Base-by-base conservation (phyloP, 495 filamentous ascomycete genomes). In the Talaromyces nanjingensis region DNA sequence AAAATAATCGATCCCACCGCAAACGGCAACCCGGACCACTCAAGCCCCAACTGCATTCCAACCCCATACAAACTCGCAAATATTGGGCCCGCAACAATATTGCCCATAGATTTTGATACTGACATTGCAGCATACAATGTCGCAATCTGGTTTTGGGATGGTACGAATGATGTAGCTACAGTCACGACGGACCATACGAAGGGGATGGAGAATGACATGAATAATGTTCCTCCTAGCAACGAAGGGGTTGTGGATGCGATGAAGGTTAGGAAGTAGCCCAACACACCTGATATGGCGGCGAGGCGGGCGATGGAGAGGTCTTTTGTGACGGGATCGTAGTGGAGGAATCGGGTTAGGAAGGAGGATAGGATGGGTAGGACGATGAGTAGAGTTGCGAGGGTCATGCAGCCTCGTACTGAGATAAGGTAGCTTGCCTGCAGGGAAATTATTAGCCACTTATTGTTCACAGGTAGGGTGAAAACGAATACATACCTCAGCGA, bases 361-460 rank as follows among this genome's bases (percentile, higher is more conserved):
- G 58, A 57, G 25, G 63, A 72, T 20, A 67, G 62, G 37, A 53
- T 42, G 2, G 78, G 75, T 29, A 71, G 69, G 11, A 81, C 54
- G 31, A 78, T 42, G 6, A 75, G 62, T 18, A 70, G 71, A 34
- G 25, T 33, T 54, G 9, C 25, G n/a, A 79, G 65, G 18, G 66
- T 65, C 59, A 79, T 70, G n/a, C 67, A 66, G 6, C 75, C 77
- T 12, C 75, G 72, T 54, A 81, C 54, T 1, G 77, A 75, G 27
- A 77, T 68, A 0, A 79, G 68, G n/a, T 78, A 70, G 57, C 75
- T 74, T 24, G 78, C 69, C 75, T 81, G 57, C 8, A 22, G 4
- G 8, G 16, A 29, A 4, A 4, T 18, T 49, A 8, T 49, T 29
- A 60, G 4, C 4, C 18, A 29, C 16, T 20, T 20, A 33, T 31